Base-by-base conservation (phyloP, 2,329 filamentous ascomycete genomes). In the Malbranchea cinnamomea region DNA sequence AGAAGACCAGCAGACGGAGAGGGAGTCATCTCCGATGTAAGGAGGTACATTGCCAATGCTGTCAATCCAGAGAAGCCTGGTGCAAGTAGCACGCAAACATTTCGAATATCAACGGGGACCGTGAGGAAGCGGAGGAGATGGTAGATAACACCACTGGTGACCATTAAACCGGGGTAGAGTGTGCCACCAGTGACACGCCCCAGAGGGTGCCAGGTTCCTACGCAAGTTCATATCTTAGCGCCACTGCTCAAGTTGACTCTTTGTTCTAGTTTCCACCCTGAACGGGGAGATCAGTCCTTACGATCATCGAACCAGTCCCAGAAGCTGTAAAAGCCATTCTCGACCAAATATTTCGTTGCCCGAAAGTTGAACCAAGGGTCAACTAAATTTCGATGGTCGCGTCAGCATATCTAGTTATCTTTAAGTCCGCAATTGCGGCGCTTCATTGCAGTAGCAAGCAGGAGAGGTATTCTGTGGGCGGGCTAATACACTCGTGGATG, bases 221-320 rank as follows among this genome's bases (percentile, higher is more conserved):
- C 22, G 36, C 40, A 30, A 37, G 29, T 35, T 28, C 32, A 40
- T 32, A 31, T 35, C 32, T 29, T 23, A 22, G 23, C 25, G 18
- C 17, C 12, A 10, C 20, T 24, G 11, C 13, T 11, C 25, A 14
- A 11, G 11, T n/a, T 28, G 26, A 28, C 23, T 21, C 28, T 23
- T 12, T 7, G 13, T 12, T 8, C 17, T 24, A 30, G 13, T 6
- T 9, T 13, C 11, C 10, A 6, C 23, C 23, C 23, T 12, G 6
- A 26, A 13, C 6, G 6, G 23, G 19, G 12, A 25, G 19, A 6
- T n/a, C 11, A 15, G 13, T 22, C 53, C 71, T 40, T 65, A 77
- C 89, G 77, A 66, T 98, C 89, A 60, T 98, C 89, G 52, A 98
- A 98, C 89, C 89, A 98, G 57, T 98, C 87, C 89, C 89, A 98